phyloP scores from a whole-genome alignment of 768 basidiomycete species.

The Leucocoprinus birnbaumii region DNA sequence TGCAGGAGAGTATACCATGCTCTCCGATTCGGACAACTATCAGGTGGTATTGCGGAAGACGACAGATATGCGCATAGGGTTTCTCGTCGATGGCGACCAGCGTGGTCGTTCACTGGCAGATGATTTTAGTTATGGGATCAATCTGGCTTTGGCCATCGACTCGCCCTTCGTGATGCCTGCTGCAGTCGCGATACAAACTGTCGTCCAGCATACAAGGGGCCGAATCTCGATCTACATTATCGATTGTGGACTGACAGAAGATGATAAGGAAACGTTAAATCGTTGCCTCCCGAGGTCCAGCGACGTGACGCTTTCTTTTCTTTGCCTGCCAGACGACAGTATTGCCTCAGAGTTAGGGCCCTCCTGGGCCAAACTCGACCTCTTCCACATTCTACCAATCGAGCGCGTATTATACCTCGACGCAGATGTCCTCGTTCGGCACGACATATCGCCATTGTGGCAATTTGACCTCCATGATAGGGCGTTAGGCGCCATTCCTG shows the following conservation, averaged over 20 bases:
- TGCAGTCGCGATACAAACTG: conserved; percentile 44
- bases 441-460: conserved; percentile 41
- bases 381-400: conserved; percentile 41
- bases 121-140: conserved; percentile 42
- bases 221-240: conserved; percentile 48
- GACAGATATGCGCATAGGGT: conserved; percentile 51
- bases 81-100: conserved; percentile 30
- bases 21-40: conserved; percentile 36
- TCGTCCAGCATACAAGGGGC: conserved; percentile 29
- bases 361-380: conserved; percentile 50
- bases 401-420: conserved; percentile 53
- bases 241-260: conserved; percentile 39
- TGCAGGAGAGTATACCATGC: conserved; percentile 39
- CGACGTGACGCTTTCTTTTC: conserved; percentile 40
- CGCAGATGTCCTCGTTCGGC: conserved; percentile 45
- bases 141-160: conserved; percentile 43
- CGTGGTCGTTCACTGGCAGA: not conserved
- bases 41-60: conserved; percentile 54
- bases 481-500: conserved; percentile 40
- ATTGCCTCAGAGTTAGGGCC: conserved; percentile 25
- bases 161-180: conserved; percentile 44
- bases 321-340: conserved; percentile 30
- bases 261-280: conserved; percentile 30
- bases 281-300: conserved; percentile 22
- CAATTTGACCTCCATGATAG: conserved; percentile 37